Evolutionary conservation across 441 rosid genomes (phyloP).

Genomic region (Adansonia madagascariensis): DNA sequence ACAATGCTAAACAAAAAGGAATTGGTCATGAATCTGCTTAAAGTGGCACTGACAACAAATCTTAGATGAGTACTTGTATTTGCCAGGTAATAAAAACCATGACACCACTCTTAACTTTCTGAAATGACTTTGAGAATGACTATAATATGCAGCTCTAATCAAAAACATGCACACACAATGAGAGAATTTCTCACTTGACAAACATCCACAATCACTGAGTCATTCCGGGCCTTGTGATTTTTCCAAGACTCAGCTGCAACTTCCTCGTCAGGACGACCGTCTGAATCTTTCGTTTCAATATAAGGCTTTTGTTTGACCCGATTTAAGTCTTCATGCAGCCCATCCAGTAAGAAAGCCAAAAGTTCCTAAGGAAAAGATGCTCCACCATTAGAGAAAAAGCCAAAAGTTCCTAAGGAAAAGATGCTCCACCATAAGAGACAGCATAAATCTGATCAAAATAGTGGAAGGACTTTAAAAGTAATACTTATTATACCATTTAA

Average conservation of each 20-base stretch:
- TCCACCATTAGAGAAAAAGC: slow-evolving; percentile 37
- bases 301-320: slow-evolving; percentile 69
- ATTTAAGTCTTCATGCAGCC: slow-evolving; percentile 75
- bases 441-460: slow-evolving; percentile 11
- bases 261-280: slow-evolving; percentile 62
- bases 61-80: slow-evolving; percentile 15
- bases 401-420: slow-evolving; percentile 57
- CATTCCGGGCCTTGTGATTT: slow-evolving; percentile 68
- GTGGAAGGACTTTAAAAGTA: neutral
- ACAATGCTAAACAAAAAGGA: neutral
- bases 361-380: slow-evolving; percentile 50
- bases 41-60: neutral
- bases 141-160: slow-evolving; percentile 1
- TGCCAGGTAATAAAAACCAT: slow-evolving; percentile 9
- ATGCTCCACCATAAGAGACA: neutral
- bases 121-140: neutral
- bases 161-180: slow-evolving; percentile 19
- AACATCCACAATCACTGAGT: slow-evolving; percentile 71
- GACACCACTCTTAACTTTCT: neutral
- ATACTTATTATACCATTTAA: slow-evolving; percentile 1
- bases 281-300: slow-evolving; percentile 62
- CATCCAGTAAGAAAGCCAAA: slow-evolving; percentile 72
- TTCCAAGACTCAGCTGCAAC: slow-evolving; percentile 67
- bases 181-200: slow-evolving; percentile 55
- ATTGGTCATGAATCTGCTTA: neutral